phyloP scores from a whole-genome alignment of 371 early-diverging fungal species.

The Mortierella sp. region DNA sequence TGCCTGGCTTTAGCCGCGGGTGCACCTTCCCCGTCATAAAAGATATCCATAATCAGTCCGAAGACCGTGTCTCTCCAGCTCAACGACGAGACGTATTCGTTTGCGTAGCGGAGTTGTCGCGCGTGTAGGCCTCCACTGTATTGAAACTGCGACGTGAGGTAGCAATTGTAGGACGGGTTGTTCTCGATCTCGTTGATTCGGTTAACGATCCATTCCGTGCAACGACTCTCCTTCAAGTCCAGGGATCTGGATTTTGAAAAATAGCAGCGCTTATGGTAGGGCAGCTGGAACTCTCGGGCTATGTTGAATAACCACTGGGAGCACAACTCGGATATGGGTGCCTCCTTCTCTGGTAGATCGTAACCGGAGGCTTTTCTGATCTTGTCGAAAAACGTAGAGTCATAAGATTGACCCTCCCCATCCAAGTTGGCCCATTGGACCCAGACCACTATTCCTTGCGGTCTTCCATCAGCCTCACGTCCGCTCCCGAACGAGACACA shows the following conservation, averaged over 20 bases:
- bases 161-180: neutral
- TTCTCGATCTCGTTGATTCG: constrained; percentile 21
- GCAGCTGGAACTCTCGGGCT: constrained; percentile 28
- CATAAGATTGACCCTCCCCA: constrained; percentile 14
- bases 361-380: constrained; percentile 3
- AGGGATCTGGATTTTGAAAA: constrained; percentile 4
- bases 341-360: neutral
- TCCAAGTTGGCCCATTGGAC: constrained; percentile 52
- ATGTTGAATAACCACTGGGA: constrained; percentile 29
- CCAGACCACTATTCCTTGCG: constrained; percentile 21
- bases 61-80: constrained; percentile 42
- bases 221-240: constrained; percentile 15
- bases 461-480: neutral
- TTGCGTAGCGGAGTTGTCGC: neutral
- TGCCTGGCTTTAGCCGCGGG: neutral
- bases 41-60: constrained; percentile 12
- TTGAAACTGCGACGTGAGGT: constrained; percentile 36
- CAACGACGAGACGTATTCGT: constrained; percentile 13
- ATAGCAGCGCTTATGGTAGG: constrained; percentile 34
- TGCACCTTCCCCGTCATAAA: constrained; percentile 1
- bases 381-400: constrained; percentile 8
- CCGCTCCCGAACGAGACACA: constrained; percentile 12
- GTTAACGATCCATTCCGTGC: constrained; percentile 19
- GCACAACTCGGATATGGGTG: constrained; percentile 28
- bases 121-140: constrained; percentile 30